Percentiles rank a stretch among this genome's conserved stretches.
Conservation (phyloP, 495 filamentous ascomycete genomes). For the Penicillium canescens region DNA sequence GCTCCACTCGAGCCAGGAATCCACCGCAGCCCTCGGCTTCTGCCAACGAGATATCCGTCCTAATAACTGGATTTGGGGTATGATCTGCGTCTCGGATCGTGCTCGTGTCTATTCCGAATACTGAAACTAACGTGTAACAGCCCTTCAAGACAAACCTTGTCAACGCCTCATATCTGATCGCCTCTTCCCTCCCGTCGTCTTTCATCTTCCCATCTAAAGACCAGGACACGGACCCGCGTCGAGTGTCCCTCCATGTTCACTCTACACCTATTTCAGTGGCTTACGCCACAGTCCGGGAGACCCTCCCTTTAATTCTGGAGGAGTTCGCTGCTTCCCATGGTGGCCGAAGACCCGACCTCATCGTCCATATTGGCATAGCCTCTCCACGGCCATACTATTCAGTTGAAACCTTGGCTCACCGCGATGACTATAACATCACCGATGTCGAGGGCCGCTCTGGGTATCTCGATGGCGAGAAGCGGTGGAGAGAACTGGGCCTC, state of each 20-base stretch:
- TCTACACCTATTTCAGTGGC: constrained; percentile 66
- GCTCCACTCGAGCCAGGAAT: constrained; percentile 13
- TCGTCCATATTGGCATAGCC: constrained; percentile 82
- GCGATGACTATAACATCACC: constrained; percentile 69
- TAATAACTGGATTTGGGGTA: constrained; percentile 76
- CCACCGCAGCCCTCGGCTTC: constrained; percentile 15
- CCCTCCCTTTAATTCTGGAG: constrained; percentile 59
- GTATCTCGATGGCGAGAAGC: constrained; percentile 50
- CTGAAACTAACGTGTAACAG: constrained; percentile 37
- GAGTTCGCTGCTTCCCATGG: constrained; percentile 35
- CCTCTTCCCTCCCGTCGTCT: constrained; percentile 46
- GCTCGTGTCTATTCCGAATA: constrained; percentile 1
- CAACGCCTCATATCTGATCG: constrained; percentile 74
- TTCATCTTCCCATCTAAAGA: constrained; percentile 25
- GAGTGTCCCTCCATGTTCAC: constrained; percentile 65
- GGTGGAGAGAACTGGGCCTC: constrained; percentile 44
- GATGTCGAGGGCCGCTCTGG: constrained; percentile 66
- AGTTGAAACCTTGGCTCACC: constrained; percentile 68
- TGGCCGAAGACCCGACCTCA: constrained; percentile 57
- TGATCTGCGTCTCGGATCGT: constrained; percentile 23
- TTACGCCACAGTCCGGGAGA: constrained; percentile 62
- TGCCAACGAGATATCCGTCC: constrained; percentile 57
- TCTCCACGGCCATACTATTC: constrained; percentile 66
- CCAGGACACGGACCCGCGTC: constrained; percentile 33
- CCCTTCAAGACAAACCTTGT: constrained; percentile 66